Conservation (phyloP, 345 rosid genomes). For the Salix suchowensis region DNA sequence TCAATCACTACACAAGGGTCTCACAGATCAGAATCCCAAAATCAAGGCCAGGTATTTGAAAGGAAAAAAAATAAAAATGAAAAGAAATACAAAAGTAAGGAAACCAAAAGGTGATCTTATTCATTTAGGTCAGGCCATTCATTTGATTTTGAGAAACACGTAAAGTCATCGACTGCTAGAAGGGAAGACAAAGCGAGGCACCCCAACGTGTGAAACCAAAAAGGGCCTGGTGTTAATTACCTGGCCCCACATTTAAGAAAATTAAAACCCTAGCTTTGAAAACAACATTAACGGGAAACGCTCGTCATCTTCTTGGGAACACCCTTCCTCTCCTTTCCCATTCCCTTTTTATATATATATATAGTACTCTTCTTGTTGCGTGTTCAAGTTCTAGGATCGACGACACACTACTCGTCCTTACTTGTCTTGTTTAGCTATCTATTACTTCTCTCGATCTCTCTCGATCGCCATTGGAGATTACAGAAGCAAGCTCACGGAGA, state of each 20-base stretch:
- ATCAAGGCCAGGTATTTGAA: not conserved
- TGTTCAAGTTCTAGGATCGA: not conserved
- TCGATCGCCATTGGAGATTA: not conserved
- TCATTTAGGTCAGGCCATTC: no score
- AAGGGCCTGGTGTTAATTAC: not conserved
- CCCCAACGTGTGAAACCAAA: slow-evolving; percentile 38
- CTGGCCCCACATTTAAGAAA: slow-evolving; percentile 13
- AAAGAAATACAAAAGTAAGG: not conserved
- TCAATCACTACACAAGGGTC: no score
- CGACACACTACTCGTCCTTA: not conserved
- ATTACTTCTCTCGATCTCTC: not conserved
- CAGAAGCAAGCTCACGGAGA: not conserved
- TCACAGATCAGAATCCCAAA: not conserved
- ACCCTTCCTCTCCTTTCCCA: not conserved
- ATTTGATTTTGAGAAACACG: not conserved
- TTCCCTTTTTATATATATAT: not conserved
- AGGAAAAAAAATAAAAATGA: not conserved
- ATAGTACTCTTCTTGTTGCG: not conserved
- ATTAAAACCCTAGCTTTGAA: slow-evolving; percentile 16
- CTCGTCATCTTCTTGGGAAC: slow-evolving; percentile 41
- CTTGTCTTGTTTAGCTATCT: not conserved
- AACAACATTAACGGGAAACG: slow-evolving; percentile 31
- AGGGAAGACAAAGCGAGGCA: slow-evolving; percentile 20
- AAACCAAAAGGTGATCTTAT: no score
- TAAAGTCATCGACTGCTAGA: slow-evolving; percentile 11